Percentiles rank a stretch among this genome's conserved stretches.
Conservation (phyloP, 306 rosid genomes). For the Pyrus bretschneideri region DNA sequence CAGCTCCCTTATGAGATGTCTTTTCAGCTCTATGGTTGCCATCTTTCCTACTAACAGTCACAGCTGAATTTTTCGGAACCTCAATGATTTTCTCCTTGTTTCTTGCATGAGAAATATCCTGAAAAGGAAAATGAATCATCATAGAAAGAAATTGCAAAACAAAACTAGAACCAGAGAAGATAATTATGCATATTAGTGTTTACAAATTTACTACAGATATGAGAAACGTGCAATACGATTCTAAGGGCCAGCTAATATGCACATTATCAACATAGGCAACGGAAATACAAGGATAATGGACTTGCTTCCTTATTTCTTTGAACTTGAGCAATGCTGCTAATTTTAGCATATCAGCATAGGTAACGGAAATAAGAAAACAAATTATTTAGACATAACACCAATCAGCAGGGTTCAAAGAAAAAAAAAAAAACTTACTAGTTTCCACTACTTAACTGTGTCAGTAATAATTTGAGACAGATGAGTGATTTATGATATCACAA, state of each 20-base stretch:
- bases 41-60: conserved; percentile 24
- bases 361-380: not conserved
- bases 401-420: not conserved
- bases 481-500: not conserved
- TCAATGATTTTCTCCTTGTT: conserved; percentile 34
- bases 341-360: not conserved
- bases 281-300: too few species aligned
- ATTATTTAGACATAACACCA: not conserved
- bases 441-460: not conserved
- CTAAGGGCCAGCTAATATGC: not conserved
- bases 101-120: conserved; percentile 52
- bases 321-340: not conserved
- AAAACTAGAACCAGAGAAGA: not conserved
- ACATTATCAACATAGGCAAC: too few species aligned
- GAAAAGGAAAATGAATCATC: conserved; percentile 15
- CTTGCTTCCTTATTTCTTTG: not conserved
- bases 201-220: not conserved
- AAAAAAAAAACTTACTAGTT: not conserved
- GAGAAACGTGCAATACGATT: not conserved
- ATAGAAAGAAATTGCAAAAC: conserved; percentile 6
- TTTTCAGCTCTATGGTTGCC: conserved; percentile 33
- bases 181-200: not conserved
- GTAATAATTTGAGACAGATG: not conserved
- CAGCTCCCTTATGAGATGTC: conserved; percentile 48
- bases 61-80: conserved; percentile 32